Evolutionary conservation across 441 rosid genomes (phyloP).

Genomic region (Euphorbia schlechtendalii): DNA sequence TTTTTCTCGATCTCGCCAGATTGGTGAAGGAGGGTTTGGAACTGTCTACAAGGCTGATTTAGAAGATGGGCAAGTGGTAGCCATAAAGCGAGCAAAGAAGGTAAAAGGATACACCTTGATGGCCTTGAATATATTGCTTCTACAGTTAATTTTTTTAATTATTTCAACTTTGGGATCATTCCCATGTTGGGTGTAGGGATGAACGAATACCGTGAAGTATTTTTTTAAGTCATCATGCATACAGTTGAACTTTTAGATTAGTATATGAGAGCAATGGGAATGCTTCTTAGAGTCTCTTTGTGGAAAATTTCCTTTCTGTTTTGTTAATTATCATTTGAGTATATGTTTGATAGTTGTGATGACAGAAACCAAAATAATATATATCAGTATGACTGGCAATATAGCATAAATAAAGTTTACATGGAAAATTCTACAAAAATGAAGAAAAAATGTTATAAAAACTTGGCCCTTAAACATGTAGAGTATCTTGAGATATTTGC

Average conservation of each 20-base stretch:
- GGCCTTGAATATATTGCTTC: background rate
- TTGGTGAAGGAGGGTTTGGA: conserved; percentile 93
- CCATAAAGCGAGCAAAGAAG: conserved; percentile 95
- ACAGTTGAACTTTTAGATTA: background rate
- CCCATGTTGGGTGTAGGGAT: background rate
- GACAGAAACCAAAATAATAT: background rate
- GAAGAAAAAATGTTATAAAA: background rate
- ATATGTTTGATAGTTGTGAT: background rate
- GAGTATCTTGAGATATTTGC: background rate
- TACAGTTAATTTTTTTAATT: background rate
- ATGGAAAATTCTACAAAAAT: background rate
- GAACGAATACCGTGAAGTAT: background rate
- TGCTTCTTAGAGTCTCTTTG: background rate
- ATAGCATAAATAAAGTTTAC: background rate
- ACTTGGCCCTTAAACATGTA: background rate
- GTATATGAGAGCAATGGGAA: background rate
- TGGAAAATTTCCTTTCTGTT: background rate
- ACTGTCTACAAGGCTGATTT: conserved; percentile 67
- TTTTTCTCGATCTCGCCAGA: conserved; percentile 53
- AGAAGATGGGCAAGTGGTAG: conserved; percentile 68
- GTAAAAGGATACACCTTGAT: conserved; percentile 31
- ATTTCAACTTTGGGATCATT: background rate
- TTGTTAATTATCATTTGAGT: background rate
- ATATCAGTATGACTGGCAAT: background rate
- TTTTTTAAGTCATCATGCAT: background rate